These are phyloP conservation scores for Eremothecium coryli DNA, from an alignment of 1,139 yeast genomes.

Conservation along the genomic window DNA sequence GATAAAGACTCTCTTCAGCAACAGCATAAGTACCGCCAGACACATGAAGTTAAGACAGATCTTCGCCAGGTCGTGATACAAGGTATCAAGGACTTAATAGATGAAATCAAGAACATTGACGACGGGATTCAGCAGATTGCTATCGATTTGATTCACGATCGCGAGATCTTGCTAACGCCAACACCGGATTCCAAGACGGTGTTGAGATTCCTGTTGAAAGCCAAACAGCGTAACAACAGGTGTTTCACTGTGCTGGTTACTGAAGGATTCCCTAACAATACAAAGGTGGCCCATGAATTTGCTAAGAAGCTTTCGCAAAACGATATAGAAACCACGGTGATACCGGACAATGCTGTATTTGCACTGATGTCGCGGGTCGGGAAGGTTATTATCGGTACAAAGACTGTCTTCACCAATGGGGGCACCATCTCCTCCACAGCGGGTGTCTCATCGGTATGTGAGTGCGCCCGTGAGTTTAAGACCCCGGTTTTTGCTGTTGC, in stretches of 20 bases:
- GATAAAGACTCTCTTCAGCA: constrained; percentile 20
- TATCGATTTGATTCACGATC: constrained; percentile 87
- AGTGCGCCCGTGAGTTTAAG: constrained; percentile 87
- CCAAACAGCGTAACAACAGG: constrained; percentile 65
- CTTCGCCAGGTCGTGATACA: constrained; percentile 84
- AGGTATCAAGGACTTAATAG: constrained; percentile 86
- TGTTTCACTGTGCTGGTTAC: constrained; percentile 87
- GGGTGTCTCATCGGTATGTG: constrained; percentile 90
- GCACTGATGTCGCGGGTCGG: constrained; percentile 98
- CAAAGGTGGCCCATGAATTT: constrained; percentile 63
- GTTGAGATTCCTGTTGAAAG: constrained; percentile 73
- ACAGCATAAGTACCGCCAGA: constrained; percentile 12
- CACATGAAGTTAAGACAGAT: constrained; percentile 35
- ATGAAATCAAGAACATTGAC: constrained; percentile 81
- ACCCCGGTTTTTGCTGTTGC: constrained; percentile 96
- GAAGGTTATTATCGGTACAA: constrained; percentile 85
- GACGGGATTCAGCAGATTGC: constrained; percentile 89
- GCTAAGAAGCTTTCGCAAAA: constrained; percentile 74
- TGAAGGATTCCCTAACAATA: constrained; percentile 85
- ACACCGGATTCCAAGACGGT: constrained; percentile 91
- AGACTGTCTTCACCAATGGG: constrained; percentile 91
- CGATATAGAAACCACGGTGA: constrained; percentile 80
- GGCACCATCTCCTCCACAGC: constrained; percentile 76
- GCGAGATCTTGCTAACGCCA: constrained; percentile 84
- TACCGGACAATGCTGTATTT: constrained; percentile 87